These are phyloP conservation scores for Capillidium heterosporum DNA, from an alignment of 371 early-diverging fungal genomes.

Conservation along the genomic window DNA sequence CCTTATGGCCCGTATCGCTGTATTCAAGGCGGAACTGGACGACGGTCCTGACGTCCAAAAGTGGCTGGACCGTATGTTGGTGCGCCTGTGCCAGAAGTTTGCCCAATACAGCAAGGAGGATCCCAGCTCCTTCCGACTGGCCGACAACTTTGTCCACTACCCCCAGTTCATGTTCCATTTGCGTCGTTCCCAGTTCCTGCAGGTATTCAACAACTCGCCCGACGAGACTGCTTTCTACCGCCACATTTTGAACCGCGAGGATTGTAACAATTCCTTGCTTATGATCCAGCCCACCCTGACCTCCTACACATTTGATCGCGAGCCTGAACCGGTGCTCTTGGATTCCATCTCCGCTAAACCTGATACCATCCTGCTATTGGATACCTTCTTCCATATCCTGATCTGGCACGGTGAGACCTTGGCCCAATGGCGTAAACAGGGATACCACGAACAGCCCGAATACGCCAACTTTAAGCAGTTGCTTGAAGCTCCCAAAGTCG, in stretches of 20 bases:
- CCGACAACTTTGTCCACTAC: constrained; percentile 91
- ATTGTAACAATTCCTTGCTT: constrained; percentile 87
- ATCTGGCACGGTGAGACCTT: constrained; percentile 92
- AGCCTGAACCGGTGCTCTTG: constrained; percentile 87
- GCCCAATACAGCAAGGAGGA: constrained; percentile 95
- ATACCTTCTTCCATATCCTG: constrained; percentile 96
- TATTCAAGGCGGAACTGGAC: constrained; percentile 93
- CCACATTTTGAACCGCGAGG: constrained; percentile 85
- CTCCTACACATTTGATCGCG: constrained; percentile 77
- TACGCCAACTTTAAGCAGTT: constrained; percentile 91
- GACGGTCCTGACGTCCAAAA: constrained; percentile 96
- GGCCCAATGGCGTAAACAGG: constrained; percentile 82
- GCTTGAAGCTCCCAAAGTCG: constrained; percentile 73
- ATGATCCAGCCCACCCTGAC: constrained; percentile 99
- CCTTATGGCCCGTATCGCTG: constrained; percentile 95
- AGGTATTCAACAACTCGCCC: constrained; percentile 97
- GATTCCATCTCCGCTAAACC: constrained; percentile 95
- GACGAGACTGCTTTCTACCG: constrained; percentile 98
- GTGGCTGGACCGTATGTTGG: constrained; percentile 98
- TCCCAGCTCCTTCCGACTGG: constrained; percentile 80
- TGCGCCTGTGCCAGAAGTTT: constrained; percentile 93
- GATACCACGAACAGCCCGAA: constrained; percentile 75
- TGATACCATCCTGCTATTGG: constrained; percentile 90
- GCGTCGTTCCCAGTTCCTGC: constrained; percentile 93
- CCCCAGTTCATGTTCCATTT: constrained; percentile 99